Conservation (phyloP, 1,284 basidiomycete genomes). For the Amylostereum chailletii region DNA sequence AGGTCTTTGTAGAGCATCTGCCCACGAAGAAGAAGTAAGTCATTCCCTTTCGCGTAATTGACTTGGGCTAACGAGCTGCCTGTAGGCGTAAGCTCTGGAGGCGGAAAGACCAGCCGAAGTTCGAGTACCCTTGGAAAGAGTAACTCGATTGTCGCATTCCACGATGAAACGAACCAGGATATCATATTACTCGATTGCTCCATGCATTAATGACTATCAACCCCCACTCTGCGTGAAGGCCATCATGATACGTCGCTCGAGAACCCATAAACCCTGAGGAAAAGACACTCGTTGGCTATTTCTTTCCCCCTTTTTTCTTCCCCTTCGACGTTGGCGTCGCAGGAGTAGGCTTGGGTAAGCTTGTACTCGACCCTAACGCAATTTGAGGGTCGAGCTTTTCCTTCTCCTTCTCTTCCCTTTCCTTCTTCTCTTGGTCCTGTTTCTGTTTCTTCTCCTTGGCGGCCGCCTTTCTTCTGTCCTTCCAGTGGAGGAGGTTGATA, state of each 20-base stretch:
- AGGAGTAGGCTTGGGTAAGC: not conserved
- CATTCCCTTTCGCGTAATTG: not conserved
- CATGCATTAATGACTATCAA: no score
- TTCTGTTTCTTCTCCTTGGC: constrained; percentile 4
- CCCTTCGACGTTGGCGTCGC: constrained; percentile 5
- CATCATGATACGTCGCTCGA: no score
- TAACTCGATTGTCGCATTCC: constrained; percentile 18
- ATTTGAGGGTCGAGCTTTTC: not conserved
- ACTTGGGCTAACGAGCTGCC: not conserved
- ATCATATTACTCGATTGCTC: no score
- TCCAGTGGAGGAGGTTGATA: constrained; percentile 45
- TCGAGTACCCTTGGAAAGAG: constrained; percentile 83
- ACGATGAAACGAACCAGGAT: no score
- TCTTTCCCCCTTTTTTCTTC: constrained; percentile 9
- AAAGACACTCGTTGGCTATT: constrained; percentile 1
- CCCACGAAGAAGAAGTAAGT: constrained; percentile 85
- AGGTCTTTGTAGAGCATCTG: constrained; percentile 80
- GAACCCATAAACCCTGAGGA: no score
- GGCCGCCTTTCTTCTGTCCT: constrained; percentile 8
- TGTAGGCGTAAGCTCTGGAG: constrained; percentile 85
- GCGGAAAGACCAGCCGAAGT: constrained; percentile 78
- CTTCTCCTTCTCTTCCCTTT: not conserved
- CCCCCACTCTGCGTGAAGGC: no score
- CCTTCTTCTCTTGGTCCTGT: not conserved
- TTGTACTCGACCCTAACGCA: not conserved